Evolutionary conservation across 257 asterid genomes (phyloP), one percentile per base, ranked within the genome.

Genomic region (Thymus mandschuricus): DNA sequence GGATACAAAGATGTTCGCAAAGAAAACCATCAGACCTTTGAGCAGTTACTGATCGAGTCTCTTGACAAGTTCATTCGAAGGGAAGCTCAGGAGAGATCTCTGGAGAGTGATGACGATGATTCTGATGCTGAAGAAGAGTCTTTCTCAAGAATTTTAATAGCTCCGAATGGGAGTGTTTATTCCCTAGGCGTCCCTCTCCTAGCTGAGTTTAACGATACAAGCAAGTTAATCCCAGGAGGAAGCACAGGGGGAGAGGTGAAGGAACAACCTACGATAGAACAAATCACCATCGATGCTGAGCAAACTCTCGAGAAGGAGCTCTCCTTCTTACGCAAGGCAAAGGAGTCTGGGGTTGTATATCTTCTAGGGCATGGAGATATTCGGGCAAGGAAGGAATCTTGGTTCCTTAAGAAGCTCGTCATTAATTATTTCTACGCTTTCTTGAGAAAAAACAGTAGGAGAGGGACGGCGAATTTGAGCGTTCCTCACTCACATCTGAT

Each of bases 1-100:
- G 99, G 99, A 30, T 95, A 95, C 96, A 95, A 92, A 88, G 99
- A 95, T 70, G 94, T 81, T 55, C 98, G 93, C 66, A 92, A 92
- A 82, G 98, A 92, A 86, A 89, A 83, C 81, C 97, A 88, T 85
- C 95, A 88, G 82, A 86, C 83, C 31, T 92, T 95, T 60, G 99
- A 95, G 89, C 97, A 95, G 83, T 81, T 92, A 81, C 87, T 92
- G 78, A 89, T 95, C 15, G 99, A 95, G 78, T 86, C 91, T 76
- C 96, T 95, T 15, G 97, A 92, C 79, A 92, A 87, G 87, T 92
- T 92, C 84, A 89, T 92, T 15, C 92, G 96, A 5, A 80, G 94
- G 58, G 99, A 92, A 92, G 98, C 96, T 80, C 98, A 92, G 82
- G 99, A 92, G 57, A 81, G 95, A 62, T 88, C 95, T 48, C 86